Percentiles rank a stretch among this genome's conserved stretches.
Conservation (phyloP, 352 stramenopile genomes). For the Pythium aristosporum region DNA sequence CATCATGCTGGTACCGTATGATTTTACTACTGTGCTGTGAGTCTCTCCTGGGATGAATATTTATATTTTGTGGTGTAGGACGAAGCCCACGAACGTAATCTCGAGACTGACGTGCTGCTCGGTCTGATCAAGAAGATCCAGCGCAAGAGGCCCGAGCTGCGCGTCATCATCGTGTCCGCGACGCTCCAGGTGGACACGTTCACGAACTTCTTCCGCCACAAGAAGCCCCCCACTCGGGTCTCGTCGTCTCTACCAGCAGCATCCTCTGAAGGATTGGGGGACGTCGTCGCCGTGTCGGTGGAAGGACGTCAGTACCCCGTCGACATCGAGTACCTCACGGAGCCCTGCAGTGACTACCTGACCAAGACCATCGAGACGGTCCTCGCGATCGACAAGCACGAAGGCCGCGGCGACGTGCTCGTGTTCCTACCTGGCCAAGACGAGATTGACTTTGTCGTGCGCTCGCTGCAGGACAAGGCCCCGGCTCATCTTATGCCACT, state of each 20-base stretch:
- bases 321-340: constrained; percentile 88
- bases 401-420: constrained; percentile 91
- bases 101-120: constrained; percentile 93
- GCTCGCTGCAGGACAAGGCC: constrained; percentile 46
- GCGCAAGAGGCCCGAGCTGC: constrained; percentile 80
- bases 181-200: constrained; percentile 87
- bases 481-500: constrained; percentile 53
- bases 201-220: constrained; percentile 86
- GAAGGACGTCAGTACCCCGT: constrained; percentile 91
- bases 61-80: constrained; percentile 47
- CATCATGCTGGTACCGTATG: constrained; percentile 60
- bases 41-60: neutral
- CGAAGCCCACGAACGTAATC: constrained; percentile 93
- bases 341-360: constrained; percentile 67
- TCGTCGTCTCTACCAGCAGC: neutral
- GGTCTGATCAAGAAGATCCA: constrained; percentile 97
- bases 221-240: constrained; percentile 20
- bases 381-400: constrained; percentile 61
- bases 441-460: constrained; percentile 93
- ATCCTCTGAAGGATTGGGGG: constrained; percentile 23
- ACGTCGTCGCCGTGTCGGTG: constrained; percentile 70
- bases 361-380: constrained; percentile 74
- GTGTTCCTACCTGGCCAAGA: constrained; percentile 94
- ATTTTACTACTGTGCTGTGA: neutral
- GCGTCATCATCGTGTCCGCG: constrained; percentile 85